Conservation (phyloP, 768 basidiomycete species). For the Leccinum rimulosum region DNA sequence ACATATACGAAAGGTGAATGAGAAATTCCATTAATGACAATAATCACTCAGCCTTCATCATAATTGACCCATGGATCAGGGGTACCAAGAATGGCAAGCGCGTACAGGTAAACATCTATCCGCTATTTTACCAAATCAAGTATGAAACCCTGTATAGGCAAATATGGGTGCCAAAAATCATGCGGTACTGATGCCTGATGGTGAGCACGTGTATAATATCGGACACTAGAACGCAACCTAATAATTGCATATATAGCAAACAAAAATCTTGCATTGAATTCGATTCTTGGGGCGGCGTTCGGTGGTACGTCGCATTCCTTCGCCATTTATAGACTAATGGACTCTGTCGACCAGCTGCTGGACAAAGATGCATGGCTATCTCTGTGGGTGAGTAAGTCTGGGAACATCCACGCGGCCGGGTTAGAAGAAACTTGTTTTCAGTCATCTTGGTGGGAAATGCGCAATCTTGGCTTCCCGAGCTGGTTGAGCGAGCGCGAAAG, state of each 20-base stretch:
- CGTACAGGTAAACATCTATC: slow-evolving; percentile 54
- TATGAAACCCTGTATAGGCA: slow-evolving; percentile 37
- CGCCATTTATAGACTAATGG: slow-evolving; percentile 21
- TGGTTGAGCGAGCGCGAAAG: slow-evolving; percentile 75
- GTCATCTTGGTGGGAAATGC: slow-evolving; percentile 82
- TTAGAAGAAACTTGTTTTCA: slow-evolving; percentile 21
- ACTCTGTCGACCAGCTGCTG: slow-evolving; percentile 62
- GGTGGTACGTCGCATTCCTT: slow-evolving; percentile 53
- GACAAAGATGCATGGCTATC: slow-evolving; percentile 96
- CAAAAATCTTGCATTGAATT: slow-evolving; percentile 88
- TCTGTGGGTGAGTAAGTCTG: slow-evolving; percentile 66
- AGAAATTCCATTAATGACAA: not conserved
- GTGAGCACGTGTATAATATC: slow-evolving; percentile 39
- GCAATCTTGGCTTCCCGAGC: slow-evolving; percentile 79
- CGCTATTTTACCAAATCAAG: not conserved
- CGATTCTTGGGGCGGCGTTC: slow-evolving; percentile 90
- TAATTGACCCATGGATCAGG: slow-evolving; percentile 36
- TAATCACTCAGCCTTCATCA: slow-evolving; percentile 1
- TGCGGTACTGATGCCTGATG: slow-evolving; percentile 90
- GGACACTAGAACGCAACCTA: not conserved
- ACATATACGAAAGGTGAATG: slow-evolving; percentile 82
- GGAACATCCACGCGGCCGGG: not conserved
- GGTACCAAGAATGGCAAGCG: slow-evolving; percentile 87
- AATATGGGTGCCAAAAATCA: slow-evolving; percentile 98
- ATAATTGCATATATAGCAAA: slow-evolving; percentile 54